These are phyloP conservation scores for Endocalyx cinctus DNA, from an alignment of 2,329 filamentous ascomycete species.

Conservation along the genomic window DNA sequence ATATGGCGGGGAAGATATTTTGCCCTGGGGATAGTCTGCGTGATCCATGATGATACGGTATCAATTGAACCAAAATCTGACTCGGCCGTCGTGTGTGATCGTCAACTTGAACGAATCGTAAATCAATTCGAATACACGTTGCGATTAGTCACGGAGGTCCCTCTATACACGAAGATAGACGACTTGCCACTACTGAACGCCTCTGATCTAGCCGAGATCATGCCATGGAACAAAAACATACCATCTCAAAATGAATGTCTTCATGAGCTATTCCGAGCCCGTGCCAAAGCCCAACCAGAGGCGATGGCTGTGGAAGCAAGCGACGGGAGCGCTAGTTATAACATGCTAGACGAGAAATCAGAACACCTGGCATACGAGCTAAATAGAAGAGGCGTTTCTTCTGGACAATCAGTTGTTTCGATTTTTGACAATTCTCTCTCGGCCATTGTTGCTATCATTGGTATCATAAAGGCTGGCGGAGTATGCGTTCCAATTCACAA, in stretches of 20 bases:
- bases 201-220: conserved; percentile 6
- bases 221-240: conserved; percentile 3
- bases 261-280: conserved; percentile 7
- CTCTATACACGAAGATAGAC: conserved; percentile 4
- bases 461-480: conserved; percentile 30
- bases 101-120: conserved; percentile 4
- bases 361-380: conserved; percentile 4
- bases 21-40: conserved; percentile 4
- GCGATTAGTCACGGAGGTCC: conserved; percentile 1
- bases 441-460: conserved; percentile 28
- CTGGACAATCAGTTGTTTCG: conserved; percentile 2
- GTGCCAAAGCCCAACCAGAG: conserved; percentile 3
- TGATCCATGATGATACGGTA: conserved; percentile 2
- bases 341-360: conserved; percentile 6
- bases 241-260: conserved; percentile 1
- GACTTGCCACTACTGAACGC: conserved; percentile 5
- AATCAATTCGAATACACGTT: conserved; percentile 8
- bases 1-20: conserved; percentile 2
- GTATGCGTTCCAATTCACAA: conserved; percentile 20
- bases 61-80: conserved; percentile 5
- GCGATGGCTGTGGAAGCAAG: conserved; percentile 6
- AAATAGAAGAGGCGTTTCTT: conserved; percentile 1
- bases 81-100: conserved; percentile 1
- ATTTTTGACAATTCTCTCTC: conserved; percentile 32
- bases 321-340: conserved; percentile 7